Conservation (phyloP, 2,329 filamentous ascomycete genomes). For the Xylaria sp. region DNA sequence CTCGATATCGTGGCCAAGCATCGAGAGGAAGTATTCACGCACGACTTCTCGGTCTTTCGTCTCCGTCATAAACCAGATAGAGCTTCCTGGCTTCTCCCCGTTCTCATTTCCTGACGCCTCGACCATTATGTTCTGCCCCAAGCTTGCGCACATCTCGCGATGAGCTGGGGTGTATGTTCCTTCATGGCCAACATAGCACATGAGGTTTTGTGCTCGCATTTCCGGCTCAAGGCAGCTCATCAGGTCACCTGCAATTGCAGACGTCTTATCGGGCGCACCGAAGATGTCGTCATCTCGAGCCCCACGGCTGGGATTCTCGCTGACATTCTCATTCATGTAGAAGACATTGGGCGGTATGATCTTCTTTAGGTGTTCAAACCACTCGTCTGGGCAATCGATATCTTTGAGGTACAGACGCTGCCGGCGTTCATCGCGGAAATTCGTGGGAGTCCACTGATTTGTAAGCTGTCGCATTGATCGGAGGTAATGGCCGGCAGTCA, state of each 20-base stretch:
- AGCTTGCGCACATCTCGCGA: conserved; percentile 95
- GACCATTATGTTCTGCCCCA: conserved; percentile 99
- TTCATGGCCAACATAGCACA: conserved; percentile 98
- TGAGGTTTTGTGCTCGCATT: conserved; percentile 95
- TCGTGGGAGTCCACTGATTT: conserved; percentile 80
- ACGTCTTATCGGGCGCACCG: conserved; percentile 62
- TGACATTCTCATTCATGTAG: conserved; percentile 86
- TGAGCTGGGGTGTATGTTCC: conserved; percentile 96
- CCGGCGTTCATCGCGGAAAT: conserved; percentile 80
- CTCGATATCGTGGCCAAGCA: conserved; percentile 94
- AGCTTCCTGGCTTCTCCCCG: conserved; percentile 85
- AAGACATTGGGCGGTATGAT: conserved; percentile 85
- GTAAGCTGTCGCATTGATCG: conserved; percentile 86
- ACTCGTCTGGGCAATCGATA: conserved; percentile 91
- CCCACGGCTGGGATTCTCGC: conserved; percentile 44
- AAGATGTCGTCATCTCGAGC: conserved; percentile 57
- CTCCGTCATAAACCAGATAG: conserved; percentile 99
- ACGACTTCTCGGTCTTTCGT: conserved; percentile 91
- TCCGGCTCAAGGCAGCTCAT: conserved; percentile 90
- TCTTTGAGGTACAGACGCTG: conserved; percentile 97
- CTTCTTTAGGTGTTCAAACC: conserved; percentile 82
- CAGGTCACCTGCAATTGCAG: conserved; percentile 83
- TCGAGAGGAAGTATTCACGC: conserved; percentile 92
- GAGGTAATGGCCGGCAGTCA: conserved; percentile 91
- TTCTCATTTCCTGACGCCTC: conserved; percentile 80